A percentile compares a stretch with the other conserved stretches of the same genome.
Evolutionary conservation across 495 filamentous ascomycete genomes (phyloP).

Genomic region (Xeromyces bisporus): DNA sequence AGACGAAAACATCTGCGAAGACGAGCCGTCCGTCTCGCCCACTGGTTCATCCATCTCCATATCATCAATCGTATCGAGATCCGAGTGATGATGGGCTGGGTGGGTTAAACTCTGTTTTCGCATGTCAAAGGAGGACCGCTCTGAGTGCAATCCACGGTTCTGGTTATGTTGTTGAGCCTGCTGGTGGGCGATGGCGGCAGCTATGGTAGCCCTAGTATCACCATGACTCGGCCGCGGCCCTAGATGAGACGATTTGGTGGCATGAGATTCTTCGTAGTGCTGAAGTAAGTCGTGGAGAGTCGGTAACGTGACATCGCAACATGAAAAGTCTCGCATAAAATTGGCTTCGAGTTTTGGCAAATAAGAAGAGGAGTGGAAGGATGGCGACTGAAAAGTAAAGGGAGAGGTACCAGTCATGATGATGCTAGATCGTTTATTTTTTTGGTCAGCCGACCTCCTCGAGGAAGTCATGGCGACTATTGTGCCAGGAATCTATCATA

Average conservation of each 20-base stretch:
- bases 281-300: constrained; percentile 88
- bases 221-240: constrained; percentile 37
- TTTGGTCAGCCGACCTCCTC: constrained; percentile 12
- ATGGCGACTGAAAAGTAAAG: constrained; percentile 77
- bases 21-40: constrained; percentile 43
- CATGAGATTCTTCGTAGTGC: constrained; percentile 91
- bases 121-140: constrained; percentile 21
- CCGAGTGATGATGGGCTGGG: constrained; percentile 29
- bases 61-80: constrained; percentile 77
- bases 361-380: constrained; percentile 94
- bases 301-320: constrained; percentile 73
- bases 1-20: constrained; percentile 41
- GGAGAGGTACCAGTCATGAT: constrained; percentile 95
- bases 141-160: constrained; percentile 23
- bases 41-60: constrained; percentile 93
- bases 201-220: constrained; percentile 39
- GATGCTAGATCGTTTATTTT: constrained; percentile 48
- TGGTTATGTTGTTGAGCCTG: constrained; percentile 35
- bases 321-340: constrained; percentile 91
- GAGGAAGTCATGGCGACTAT: constrained; percentile 1
- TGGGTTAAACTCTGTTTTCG: constrained; percentile 28
- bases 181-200: constrained; percentile 36
- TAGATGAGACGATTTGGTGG: constrained; percentile 42
- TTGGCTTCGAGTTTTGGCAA: constrained; percentile 93
- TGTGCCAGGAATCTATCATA: too few species aligned